Percentiles rank a stretch among this genome's conserved stretches.
Conservation (phyloP, 352 stramenopile species). For the Phytophthora sansomeana region DNA sequence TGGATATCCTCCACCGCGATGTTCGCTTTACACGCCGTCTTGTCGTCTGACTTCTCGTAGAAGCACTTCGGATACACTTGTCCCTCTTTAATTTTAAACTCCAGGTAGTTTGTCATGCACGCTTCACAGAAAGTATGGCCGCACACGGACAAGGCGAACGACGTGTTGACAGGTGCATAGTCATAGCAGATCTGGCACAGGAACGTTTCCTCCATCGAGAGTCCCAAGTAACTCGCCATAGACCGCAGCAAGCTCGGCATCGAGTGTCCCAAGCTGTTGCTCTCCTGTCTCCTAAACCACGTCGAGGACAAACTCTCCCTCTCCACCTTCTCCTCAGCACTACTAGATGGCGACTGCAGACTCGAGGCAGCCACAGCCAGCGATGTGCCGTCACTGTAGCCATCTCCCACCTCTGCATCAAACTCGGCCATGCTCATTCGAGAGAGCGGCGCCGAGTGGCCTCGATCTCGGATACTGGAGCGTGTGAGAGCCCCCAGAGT, state of each 20-base stretch:
- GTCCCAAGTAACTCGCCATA: constrained; percentile 57
- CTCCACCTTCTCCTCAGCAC: constrained; percentile 17
- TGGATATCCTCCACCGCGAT: constrained; percentile 59
- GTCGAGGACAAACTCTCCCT: constrained; percentile 7
- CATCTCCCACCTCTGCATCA: constrained; percentile 11
- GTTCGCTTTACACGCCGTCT: constrained; percentile 43
- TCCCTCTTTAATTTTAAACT: constrained; percentile 76
- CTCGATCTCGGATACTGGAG: constrained; percentile 30
- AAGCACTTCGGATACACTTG: constrained; percentile 85
- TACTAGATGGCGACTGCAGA: constrained; percentile 3
- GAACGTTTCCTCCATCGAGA: constrained; percentile 76
- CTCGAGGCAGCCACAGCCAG: constrained; percentile 31
- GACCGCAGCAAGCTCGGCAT: constrained; percentile 62
- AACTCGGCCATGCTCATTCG: constrained; percentile 30
- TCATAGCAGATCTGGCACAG: constrained; percentile 86
- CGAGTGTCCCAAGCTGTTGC: constrained; percentile 41
- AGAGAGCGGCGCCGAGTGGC: constrained; percentile 33
- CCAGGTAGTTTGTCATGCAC: constrained; percentile 71
- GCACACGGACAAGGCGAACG: constrained; percentile 54
- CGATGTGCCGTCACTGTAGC: constrained; percentile 10
- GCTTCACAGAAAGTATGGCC: constrained; percentile 65
- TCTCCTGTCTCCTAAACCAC: constrained; percentile 33
- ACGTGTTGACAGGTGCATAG: constrained; percentile 46
- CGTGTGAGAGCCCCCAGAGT: constrained; percentile 39
- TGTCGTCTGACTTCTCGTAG: constrained; percentile 44